Percentiles rank a stretch among this genome's conserved stretches.
Evolutionary conservation across 1,284 basidiomycete species (phyloP).

Genomic region (Vanrija pseudolonga): DNA sequence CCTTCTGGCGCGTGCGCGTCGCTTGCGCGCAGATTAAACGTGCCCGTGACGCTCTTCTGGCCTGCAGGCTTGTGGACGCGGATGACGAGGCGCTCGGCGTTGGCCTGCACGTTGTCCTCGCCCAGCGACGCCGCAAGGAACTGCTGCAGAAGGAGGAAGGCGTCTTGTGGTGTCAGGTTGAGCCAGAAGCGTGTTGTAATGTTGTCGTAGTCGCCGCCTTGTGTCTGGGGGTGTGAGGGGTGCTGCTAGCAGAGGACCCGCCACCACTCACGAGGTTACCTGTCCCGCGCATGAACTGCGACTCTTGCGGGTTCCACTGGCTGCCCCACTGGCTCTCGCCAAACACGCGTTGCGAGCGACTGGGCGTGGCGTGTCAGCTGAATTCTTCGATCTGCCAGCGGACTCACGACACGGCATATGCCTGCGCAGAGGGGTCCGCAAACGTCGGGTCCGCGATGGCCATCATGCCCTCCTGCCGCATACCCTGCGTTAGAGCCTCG

Average conservation of each 20-base stretch:
- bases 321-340: slow-evolving; percentile 32
- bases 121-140: slow-evolving; percentile 26
- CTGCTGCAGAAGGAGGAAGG: slow-evolving; percentile 25
- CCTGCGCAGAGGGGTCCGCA: slow-evolving; percentile 24
- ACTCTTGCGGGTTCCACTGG: slow-evolving; percentile 43
- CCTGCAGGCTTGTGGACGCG: slow-evolving; percentile 37
- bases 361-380: slow-evolving; percentile 5
- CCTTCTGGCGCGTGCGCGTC: slow-evolving; percentile 34
- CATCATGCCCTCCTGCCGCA: slow-evolving; percentile 64
- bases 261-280: slow-evolving; percentile 42
- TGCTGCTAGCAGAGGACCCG: not conserved
- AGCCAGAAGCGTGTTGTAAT: slow-evolving; percentile 47
- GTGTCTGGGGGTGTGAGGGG: slow-evolving; percentile 25
- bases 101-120: slow-evolving; percentile 22
- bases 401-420: slow-evolving; percentile 35
- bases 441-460: slow-evolving; percentile 60
- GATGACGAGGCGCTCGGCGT: slow-evolving; percentile 12
- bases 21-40: slow-evolving; percentile 25
- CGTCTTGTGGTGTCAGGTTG: slow-evolving; percentile 22
- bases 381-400: no score
- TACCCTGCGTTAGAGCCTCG: slow-evolving; percentile 63
- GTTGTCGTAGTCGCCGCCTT: slow-evolving; percentile 40
- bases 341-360: slow-evolving; percentile 35
- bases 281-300: slow-evolving; percentile 46
- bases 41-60: slow-evolving; percentile 32